Evolutionary conservation across 768 basidiomycete genomes (phyloP).

Genomic region (Tephrocybe sp.): DNA sequence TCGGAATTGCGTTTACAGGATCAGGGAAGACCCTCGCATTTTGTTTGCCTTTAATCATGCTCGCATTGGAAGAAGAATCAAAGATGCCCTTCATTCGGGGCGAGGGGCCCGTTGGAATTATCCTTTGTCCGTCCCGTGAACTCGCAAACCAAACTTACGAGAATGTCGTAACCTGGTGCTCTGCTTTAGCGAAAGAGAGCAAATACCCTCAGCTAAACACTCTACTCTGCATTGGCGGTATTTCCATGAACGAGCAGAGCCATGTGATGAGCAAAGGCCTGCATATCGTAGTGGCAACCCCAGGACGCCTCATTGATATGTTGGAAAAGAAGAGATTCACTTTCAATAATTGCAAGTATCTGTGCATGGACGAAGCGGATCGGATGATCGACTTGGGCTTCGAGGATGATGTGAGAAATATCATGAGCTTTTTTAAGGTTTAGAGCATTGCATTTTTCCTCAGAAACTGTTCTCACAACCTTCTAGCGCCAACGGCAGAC

Average conservation of each 20-base stretch:
- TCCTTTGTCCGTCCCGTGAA: conserved; percentile 97
- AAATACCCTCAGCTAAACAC: conserved; percentile 86
- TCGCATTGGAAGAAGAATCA: conserved; percentile 89
- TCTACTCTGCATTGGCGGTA: conserved; percentile 94
- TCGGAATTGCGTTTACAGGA: conserved; percentile 98
- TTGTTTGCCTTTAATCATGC: conserved; percentile 96
- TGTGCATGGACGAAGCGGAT: conserved; percentile 99
- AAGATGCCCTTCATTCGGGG: conserved; percentile 88
- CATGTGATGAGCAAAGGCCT: conserved; percentile 89
- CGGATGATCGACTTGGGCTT: conserved; percentile 99
- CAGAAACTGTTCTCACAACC: conserved; percentile 4
- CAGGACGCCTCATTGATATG: conserved; percentile 97
- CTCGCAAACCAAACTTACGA: conserved; percentile 97
- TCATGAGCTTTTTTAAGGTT: conserved; percentile 99
- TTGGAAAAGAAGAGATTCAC: conserved; percentile 93
- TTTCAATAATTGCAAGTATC: conserved; percentile 90
- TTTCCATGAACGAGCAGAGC: conserved; percentile 97
- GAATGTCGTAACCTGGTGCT: conserved; percentile 86
- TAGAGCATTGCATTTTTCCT: conserved; percentile 16
- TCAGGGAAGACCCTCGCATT: conserved; percentile 99
- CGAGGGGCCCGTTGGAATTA: conserved; percentile 95
- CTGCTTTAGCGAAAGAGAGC: conserved; percentile 74
- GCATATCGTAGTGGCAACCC: conserved; percentile 96
- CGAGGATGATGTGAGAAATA: conserved; percentile 97
- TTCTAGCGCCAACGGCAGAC: conserved; percentile 94